Evolutionary conservation across 2,329 filamentous ascomycete species (phyloP).

Genomic region (Xylariaceae sp.): DNA sequence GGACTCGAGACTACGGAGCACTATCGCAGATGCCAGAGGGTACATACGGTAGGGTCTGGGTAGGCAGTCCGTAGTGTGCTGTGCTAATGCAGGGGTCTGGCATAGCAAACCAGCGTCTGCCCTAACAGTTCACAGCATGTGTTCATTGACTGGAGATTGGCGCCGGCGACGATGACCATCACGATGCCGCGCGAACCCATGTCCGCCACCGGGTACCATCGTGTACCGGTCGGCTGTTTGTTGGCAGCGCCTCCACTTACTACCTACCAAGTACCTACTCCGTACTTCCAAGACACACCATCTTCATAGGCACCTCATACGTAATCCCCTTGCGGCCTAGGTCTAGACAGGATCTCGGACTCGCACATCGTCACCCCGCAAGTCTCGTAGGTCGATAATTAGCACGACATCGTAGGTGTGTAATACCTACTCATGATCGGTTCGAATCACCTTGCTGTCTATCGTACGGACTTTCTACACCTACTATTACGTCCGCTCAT

Average conservation of each 20-base stretch:
- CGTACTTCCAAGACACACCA: background rate
- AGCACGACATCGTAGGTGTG: background rate
- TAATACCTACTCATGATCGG: background rate
- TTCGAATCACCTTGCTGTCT: background rate
- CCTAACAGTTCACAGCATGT: background rate
- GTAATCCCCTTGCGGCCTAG: background rate
- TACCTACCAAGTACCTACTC: background rate
- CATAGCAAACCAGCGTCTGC: slow-evolving; percentile 3
- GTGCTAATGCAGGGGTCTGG: slow-evolving; percentile 8
- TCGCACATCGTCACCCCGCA: background rate
- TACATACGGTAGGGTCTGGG: too few species aligned
- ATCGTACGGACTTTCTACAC: background rate
- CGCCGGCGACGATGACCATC: slow-evolving; percentile 20
- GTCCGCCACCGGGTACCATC: background rate
- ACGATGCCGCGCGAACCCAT: slow-evolving; percentile 14
- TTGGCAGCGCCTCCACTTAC: background rate
- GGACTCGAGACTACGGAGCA: slow-evolving; percentile 1
- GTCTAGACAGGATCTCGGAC: background rate
- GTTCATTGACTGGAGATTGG: slow-evolving; percentile 11
- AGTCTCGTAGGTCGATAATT: background rate
- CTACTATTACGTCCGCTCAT: background rate
- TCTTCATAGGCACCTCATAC: background rate
- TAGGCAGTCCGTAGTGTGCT: background rate
- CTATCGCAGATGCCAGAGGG: background rate
- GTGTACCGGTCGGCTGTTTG: background rate